phyloP scores from a whole-genome alignment of 495 filamentous ascomycete species.

The Penicillium soppii region DNA sequence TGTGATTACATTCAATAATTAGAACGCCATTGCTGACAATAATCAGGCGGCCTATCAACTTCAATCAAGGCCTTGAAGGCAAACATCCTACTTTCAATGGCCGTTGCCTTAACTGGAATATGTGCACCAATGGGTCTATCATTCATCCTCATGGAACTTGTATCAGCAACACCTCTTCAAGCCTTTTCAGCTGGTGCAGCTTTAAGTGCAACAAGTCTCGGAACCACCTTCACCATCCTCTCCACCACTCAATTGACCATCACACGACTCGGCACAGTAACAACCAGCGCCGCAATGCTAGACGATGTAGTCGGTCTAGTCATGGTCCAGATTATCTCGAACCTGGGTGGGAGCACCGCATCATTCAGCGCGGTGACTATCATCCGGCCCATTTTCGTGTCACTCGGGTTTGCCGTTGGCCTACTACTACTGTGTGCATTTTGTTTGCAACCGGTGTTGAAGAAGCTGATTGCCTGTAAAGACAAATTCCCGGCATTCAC shows the following conservation, averaged over 20 bases:
- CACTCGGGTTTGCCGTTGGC: slow-evolving; percentile 52
- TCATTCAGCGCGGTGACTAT: slow-evolving; percentile 45
- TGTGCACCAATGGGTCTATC: slow-evolving; percentile 64
- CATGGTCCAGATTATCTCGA: slow-evolving; percentile 67
- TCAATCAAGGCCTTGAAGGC: slow-evolving; percentile 55
- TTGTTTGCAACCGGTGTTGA: slow-evolving; percentile 38
- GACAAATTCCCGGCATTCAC: slow-evolving; percentile 14
- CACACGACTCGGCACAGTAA: slow-evolving; percentile 67
- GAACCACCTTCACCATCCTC: slow-evolving; percentile 77
- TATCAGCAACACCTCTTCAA: slow-evolving; percentile 52
- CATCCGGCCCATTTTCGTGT: slow-evolving; percentile 59
- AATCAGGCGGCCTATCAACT: slow-evolving; percentile 63
- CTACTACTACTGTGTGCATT: slow-evolving; percentile 47
- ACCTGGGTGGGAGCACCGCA: slow-evolving; percentile 35
- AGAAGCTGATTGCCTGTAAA: slow-evolving; percentile 1
- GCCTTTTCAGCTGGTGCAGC: slow-evolving; percentile 76
- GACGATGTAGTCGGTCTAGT: slow-evolving; percentile 83
- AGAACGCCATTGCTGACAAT: background rate
- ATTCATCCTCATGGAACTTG: slow-evolving; percentile 52
- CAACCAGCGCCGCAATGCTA: slow-evolving; percentile 73
- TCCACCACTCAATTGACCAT: slow-evolving; percentile 51
- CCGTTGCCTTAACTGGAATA: slow-evolving; percentile 65
- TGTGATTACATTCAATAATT: background rate
- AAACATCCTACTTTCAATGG: slow-evolving; percentile 58
- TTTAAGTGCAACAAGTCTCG: slow-evolving; percentile 72